Evolutionary conservation across 192 early-diverging fungal species (phyloP).

Genomic region (Coemansia sp.): DNA sequence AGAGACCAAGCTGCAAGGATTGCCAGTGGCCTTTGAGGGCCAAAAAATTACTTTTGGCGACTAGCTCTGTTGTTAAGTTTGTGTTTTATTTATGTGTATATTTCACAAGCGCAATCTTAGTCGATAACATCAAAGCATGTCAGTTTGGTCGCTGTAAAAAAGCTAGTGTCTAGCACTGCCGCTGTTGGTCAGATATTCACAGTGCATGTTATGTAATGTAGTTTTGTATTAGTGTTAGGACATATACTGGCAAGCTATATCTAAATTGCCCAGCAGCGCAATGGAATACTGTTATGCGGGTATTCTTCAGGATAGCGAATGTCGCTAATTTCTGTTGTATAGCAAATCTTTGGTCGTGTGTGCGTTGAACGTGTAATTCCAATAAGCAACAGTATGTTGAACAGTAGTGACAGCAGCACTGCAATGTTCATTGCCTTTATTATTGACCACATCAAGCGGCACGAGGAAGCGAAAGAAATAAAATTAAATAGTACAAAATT

Average conservation of each 20-base stretch:
- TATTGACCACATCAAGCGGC: constrained; percentile 19
- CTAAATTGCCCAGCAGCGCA: constrained; percentile 24
- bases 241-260: not conserved
- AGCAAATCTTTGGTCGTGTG: constrained; percentile 16
- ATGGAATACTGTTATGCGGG: not conserved
- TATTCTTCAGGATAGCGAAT: constrained; percentile 17
- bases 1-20: constrained; percentile 48
- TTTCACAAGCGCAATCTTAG: not conserved
- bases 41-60: constrained; percentile 67
- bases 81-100: not conserved
- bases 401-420: constrained; percentile 27
- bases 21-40: constrained; percentile 64
- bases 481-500: not conserved
- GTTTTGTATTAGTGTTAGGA: no score
- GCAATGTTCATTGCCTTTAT: constrained; percentile 29
- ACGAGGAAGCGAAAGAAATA: not conserved
- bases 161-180: no score
- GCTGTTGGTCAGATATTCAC: no score
- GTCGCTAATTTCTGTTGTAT: constrained; percentile 24
- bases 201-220: no score
- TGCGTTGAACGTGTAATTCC: constrained; percentile 16
- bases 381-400: constrained; percentile 34
- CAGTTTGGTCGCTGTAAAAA: no score
- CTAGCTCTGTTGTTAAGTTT: constrained; percentile 8
- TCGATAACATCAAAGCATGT: not conserved